A percentile compares a stretch with the other conserved stretches of the same genome.
These are phyloP conservation scores for Lasiosphaeria miniovina DNA, from an alignment of 495 filamentous ascomycete species.

Conservation along the genomic window DNA sequence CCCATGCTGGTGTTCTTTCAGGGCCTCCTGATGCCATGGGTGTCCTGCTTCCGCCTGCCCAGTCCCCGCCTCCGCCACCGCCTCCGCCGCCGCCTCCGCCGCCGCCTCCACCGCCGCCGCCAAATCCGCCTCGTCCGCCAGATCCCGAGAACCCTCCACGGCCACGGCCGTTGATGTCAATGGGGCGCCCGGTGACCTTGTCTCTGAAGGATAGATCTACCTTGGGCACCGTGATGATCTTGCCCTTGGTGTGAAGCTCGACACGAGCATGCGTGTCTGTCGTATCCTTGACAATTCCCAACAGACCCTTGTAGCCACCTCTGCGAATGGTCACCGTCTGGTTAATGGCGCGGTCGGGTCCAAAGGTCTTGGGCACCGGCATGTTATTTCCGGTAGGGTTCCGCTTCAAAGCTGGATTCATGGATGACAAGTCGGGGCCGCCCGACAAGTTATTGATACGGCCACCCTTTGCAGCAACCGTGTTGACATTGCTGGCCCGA, in stretches of 20 bases:
- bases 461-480: slow-evolving; percentile 88
- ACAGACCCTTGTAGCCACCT: slow-evolving; percentile 84
- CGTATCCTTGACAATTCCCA: slow-evolving; percentile 93
- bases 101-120: slow-evolving; percentile 46
- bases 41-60: slow-evolving; percentile 60
- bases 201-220: slow-evolving; percentile 78
- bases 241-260: slow-evolving; percentile 88
- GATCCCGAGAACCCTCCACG: slow-evolving; percentile 39
- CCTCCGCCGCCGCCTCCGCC: slow-evolving; percentile 36
- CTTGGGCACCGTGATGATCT: slow-evolving; percentile 77
- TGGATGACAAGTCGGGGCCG: slow-evolving; percentile 75
- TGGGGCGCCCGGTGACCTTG: slow-evolving; percentile 68
- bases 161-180: slow-evolving; percentile 65
- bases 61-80: slow-evolving; percentile 37
- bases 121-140: slow-evolving; percentile 34
- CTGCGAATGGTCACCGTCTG: slow-evolving; percentile 84
- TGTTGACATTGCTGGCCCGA: slow-evolving; percentile 79
- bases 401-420: slow-evolving; percentile 85
- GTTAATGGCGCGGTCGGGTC: slow-evolving; percentile 80
- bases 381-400: slow-evolving; percentile 56
- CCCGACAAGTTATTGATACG: slow-evolving; percentile 56
- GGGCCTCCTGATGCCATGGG: slow-evolving; percentile 57
- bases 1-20: slow-evolving; percentile 71
- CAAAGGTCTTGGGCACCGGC: slow-evolving; percentile 74
- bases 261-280: slow-evolving; percentile 80